Base-by-base conservation (phyloP, 1,284 basidiomycete genomes). In the Golubevia pallescens region DNA sequence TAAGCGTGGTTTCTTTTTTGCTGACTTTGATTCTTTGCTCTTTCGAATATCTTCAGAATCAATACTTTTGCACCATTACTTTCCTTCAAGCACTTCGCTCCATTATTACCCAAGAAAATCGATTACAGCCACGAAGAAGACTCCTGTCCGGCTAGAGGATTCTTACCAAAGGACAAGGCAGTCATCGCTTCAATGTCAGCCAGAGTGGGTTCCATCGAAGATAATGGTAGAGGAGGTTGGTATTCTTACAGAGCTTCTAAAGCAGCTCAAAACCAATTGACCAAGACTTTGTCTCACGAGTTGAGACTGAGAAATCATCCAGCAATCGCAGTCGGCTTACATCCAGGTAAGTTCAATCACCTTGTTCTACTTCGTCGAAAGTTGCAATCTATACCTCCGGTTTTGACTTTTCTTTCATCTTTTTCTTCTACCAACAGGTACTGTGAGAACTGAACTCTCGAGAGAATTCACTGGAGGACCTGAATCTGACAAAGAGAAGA, bases 161-260 rank as follows among this genome's bases (percentile, higher is more conserved):
- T 87, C 13, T 63, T 88, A 1, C 73, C 75, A 1, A 54, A 67
- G 1, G 77, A 80, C 2, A 67, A 86, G 16, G 84, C 85, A 57
- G 76, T 88, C 24, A 83, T 88, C 52, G 86, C 87, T 21, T 84
- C 78, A 6, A 73, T 91, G 69, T 88, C 89, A 8, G 90, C 90
- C 3, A 89, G 89, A 53, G 89, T 91, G 8, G 90, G 90, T 34
- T 90, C 89, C 56, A 89, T 91, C 66, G 87, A 87, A 16, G 90
- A 92, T 78, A 92, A 91, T 79, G 83, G 85, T 38, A 87, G 87
- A 58, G 90, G 90, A 5, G 90, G 88, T 32, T 92, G 91, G 91
- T 92, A 91, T 81, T 90, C 90, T 24, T 92, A 92, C 81, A 88
- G 91, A 55, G 87, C 91, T 63, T 91, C 91, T 63, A 93, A 93